Conservation (phyloP, 352 stramenopile species). For the Phytophthora agathidicida region DNA sequence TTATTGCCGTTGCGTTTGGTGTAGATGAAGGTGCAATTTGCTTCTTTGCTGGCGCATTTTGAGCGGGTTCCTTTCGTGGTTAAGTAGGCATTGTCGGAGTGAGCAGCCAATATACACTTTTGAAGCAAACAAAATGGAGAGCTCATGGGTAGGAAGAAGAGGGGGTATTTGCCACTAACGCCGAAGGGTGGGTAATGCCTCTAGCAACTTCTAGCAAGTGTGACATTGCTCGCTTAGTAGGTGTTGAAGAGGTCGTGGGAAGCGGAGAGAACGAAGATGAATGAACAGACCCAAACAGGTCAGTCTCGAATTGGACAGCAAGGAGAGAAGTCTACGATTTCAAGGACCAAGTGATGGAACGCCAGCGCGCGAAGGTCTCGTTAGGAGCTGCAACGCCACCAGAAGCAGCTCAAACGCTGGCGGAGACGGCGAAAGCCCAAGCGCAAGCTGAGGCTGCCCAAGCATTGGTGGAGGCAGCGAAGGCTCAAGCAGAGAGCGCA, state of each 20-base stretch:
- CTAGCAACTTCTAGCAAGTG: too few species aligned
- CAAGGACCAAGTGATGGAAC: background rate
- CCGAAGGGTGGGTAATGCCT: too few species aligned
- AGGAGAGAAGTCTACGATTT: background rate
- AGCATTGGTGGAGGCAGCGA: constrained; percentile 23
- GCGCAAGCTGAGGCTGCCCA: constrained; percentile 31
- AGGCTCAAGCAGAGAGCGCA: constrained; percentile 25
- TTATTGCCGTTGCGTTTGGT: constrained; percentile 42
- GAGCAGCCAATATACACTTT: too few species aligned
- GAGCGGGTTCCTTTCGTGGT: constrained; percentile 5
- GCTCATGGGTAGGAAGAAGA: too few species aligned
- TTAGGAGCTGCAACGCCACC: constrained; percentile 12
- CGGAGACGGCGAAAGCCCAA: constrained; percentile 24
- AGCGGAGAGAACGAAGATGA: too few species aligned
- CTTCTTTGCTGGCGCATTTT: constrained; percentile 1
- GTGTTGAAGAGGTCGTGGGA: too few species aligned
- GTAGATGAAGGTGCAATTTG: background rate
- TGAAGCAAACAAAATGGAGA: too few species aligned
- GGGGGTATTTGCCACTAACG: too few species aligned
- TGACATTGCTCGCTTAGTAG: too few species aligned
- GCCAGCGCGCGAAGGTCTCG: background rate
- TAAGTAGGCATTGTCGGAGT: constrained; percentile 11
- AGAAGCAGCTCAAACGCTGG: constrained; percentile 19
- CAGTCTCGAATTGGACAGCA: constrained; percentile 7
- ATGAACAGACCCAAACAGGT: too few species aligned